Conservation (phyloP, 108 stramenopile species). For the Epipyxis sp. region DNA sequence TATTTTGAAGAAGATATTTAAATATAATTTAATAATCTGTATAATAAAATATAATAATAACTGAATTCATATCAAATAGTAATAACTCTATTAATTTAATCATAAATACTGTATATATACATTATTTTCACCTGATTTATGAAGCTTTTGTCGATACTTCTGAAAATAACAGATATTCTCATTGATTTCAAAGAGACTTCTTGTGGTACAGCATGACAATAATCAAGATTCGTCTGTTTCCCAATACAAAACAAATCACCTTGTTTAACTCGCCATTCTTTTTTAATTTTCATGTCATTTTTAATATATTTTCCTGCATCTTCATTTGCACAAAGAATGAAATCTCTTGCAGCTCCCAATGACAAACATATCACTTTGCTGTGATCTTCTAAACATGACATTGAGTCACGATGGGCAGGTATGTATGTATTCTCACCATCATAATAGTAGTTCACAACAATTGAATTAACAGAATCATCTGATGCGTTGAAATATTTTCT, state of each 20-base stretch:
- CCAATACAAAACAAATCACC: constrained; percentile 22
- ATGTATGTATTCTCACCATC: background rate
- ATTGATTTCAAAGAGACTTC: background rate
- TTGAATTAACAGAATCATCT: background rate
- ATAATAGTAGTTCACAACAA: constrained; percentile 23
- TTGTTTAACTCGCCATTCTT: background rate
- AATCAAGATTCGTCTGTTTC: background rate
- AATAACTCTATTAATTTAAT: no score
- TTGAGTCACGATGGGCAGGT: constrained; percentile 29
- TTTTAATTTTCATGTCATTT: background rate
- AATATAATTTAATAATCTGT: no score
- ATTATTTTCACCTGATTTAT: no score
- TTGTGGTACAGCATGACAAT: background rate
- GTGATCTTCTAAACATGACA: background rate
- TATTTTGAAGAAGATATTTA: no score
- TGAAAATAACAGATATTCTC: constrained; percentile 16
- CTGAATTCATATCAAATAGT: no score
- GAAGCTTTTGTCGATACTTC: constrained; percentile 24
- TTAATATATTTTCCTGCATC: background rate
- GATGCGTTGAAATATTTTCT: background rate
- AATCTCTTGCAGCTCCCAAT: background rate
- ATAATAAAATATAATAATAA: no score
- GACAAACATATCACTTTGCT: background rate
- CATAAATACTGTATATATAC: no score
- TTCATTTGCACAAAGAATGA: constrained; percentile 13